Evolutionary conservation across 2,329 filamentous ascomycete genomes (phyloP).

Genomic region (Fusarium subtropicale): DNA sequence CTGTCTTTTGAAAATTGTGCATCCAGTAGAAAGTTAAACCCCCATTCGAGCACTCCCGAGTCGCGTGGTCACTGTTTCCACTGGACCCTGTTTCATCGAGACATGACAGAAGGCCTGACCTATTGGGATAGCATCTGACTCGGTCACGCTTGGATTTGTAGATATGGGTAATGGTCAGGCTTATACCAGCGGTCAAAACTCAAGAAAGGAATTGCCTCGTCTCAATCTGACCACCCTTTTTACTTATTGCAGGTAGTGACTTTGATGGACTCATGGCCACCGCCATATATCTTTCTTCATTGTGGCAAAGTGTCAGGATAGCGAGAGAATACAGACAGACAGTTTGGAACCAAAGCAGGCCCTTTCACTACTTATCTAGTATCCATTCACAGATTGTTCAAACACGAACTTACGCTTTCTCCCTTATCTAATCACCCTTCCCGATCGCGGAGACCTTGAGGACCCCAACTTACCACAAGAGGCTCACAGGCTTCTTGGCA

Average conservation of each 20-base stretch:
- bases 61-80: conserved; percentile 20
- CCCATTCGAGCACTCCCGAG: background rate
- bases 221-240: background rate
- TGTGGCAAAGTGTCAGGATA: background rate
- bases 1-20: conserved; percentile 7
- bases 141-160: conserved; percentile 13
- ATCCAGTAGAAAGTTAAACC: background rate
- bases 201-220: background rate
- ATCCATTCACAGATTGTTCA: background rate
- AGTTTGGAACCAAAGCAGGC: background rate
- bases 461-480: conserved; percentile 27
- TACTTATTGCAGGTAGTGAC: background rate
- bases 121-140: conserved; percentile 26
- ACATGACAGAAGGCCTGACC: conserved; percentile 19
- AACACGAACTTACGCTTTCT: background rate
- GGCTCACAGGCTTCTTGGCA: conserved; percentile 28
- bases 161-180: background rate
- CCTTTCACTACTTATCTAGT: no score
- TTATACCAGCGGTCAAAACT: background rate
- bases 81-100: conserved; percentile 3
- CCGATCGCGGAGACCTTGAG: conserved; percentile 12
- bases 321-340: background rate
- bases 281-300: background rate
- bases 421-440: background rate
- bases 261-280: background rate